Base-by-base conservation (phyloP, 345 rosid species). In the Gossypium sturtianum region DNA sequence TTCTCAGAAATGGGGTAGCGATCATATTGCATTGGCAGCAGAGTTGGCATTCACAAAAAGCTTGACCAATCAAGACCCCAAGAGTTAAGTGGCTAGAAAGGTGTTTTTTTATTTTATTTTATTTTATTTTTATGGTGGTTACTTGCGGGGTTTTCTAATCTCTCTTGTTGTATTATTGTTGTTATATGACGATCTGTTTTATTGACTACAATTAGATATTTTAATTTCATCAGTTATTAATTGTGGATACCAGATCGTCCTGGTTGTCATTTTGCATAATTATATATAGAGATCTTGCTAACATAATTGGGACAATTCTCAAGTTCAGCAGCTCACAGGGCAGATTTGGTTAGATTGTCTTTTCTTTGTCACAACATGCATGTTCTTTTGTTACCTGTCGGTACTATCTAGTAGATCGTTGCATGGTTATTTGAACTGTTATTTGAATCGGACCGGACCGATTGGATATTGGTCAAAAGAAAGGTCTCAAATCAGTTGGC, bases 1-100 rank as follows among this genome's bases (percentile, higher is more conserved):
- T 54, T 77, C 29, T 45, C 89, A 93, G 98, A 95, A 90, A 91
- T 93, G 99, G 99, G 94, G 99, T 9, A 95, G 98, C 29, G 98
- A 95, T 83, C 99, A 93, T 80, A 84, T 91, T 71, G 97, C 99
- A 16, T 79, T 95, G 78, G 98, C 87, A 78, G 87, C 97, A 34
- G 96, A 95, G 78, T 79, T 93, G 81, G 96, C 87, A 7, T 84
- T 95, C 47, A 52, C 83, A 23, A 70, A 77, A 64, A 81, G 58
- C 41, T 74, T 7, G 54, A 8, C 11, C 77, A 66, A 76, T 59
- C 65, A 70, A 22, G 52, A 48, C 47, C 45, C 70, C 2, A 75
- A 81, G 79, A 59, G 66, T 61, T 58, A 61, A 34, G 25, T 70
- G 1, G n/a, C 34, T 25, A 17, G 9, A 9, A 68, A 68, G 23